Evolutionary conservation across 768 basidiomycete genomes (phyloP), one percentile per base, ranked within the genome.

Genomic region (Phaeotremella fagi): DNA sequence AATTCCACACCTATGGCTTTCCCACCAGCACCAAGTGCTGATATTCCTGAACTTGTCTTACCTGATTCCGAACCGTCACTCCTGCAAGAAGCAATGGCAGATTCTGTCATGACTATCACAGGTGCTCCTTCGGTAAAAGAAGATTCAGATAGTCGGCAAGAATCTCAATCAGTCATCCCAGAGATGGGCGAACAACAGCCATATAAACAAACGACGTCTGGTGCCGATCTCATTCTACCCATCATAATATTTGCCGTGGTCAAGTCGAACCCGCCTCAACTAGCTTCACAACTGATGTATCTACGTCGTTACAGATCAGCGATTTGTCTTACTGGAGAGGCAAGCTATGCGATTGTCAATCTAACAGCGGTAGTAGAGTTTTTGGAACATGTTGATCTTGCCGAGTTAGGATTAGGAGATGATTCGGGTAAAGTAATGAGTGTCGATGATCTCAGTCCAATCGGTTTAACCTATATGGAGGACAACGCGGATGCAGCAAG

Each of bases 361-460:
- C 78, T 95, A 33, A 83, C 92, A 79, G 94, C 94, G 11, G 91
- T 94, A 4, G 88, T 88, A 1, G 92, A 97, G 70, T 99, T 97
- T 72, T 78, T 97, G 47, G 90, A 94, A 76, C 88, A 91, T 68
- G 90, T 97, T 29, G 90, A 97, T 75, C 78, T 95, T 51, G 85
- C 81, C 6, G 82, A 80, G 1, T 76, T 87, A 18, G 84, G 81
- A 0, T 75, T 61, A 0, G 72, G 66, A n/a, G 60, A 56, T 12
- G 62, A 66, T 9, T 67, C 72, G 6, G 74, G 71, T 41, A 74
- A 70, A 44, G 68, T 77, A 24, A 58, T 76, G 37, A 69, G 88
- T 64, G 82, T 86, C 23, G 84, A 85, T 0, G 85, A 88, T 61
- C 75, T 94, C 36, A 83, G 85, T 0, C 90, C 90, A 1, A 88